phyloP scores from a whole-genome alignment of 768 basidiomycete genomes.

The Podaxis rugospora region DNA sequence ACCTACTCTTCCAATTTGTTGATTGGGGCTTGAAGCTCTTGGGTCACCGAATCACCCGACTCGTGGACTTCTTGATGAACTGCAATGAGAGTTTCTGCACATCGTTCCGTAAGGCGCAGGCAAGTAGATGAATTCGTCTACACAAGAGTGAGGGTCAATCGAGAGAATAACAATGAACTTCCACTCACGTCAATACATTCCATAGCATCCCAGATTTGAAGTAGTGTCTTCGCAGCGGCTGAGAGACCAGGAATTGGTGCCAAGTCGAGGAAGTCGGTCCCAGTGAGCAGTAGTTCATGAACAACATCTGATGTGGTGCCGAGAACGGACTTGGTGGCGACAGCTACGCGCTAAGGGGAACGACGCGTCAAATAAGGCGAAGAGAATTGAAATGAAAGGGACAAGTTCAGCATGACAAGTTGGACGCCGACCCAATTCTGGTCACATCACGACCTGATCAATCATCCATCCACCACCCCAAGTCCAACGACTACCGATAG shows the following conservation, averaged over 20 bases:
- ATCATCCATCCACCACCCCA: neutral
- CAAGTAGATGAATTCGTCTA: constrained; percentile 56
- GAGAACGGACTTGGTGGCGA: constrained; percentile 27
- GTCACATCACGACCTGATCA: neutral
- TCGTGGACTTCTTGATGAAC: constrained; percentile 48
- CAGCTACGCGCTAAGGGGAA: constrained; percentile 25
- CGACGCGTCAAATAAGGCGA: neutral
- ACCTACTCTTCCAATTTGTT: constrained; percentile 38
- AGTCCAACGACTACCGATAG: neutral
- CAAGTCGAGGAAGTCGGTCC: constrained; percentile 34
- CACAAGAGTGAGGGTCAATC: neutral
- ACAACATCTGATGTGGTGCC: constrained; percentile 29
- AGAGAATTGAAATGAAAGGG: neutral
- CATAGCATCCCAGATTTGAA: constrained; percentile 53
- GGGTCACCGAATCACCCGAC: constrained; percentile 36
- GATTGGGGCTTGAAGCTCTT: constrained; percentile 43
- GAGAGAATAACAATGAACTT: neutral
- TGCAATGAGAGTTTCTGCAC: constrained; percentile 51
- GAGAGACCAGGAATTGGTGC: constrained; percentile 50
- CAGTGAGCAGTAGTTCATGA: constrained; percentile 31
- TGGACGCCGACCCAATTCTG: neutral
- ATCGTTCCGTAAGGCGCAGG: constrained; percentile 56
- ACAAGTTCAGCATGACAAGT: neutral
- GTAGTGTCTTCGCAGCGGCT: constrained; percentile 39
- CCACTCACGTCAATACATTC: constrained; percentile 49